These are phyloP conservation scores for Diaporthe ampelina DNA, from an alignment of 2,329 filamentous ascomycete genomes.

Conservation along the genomic window DNA sequence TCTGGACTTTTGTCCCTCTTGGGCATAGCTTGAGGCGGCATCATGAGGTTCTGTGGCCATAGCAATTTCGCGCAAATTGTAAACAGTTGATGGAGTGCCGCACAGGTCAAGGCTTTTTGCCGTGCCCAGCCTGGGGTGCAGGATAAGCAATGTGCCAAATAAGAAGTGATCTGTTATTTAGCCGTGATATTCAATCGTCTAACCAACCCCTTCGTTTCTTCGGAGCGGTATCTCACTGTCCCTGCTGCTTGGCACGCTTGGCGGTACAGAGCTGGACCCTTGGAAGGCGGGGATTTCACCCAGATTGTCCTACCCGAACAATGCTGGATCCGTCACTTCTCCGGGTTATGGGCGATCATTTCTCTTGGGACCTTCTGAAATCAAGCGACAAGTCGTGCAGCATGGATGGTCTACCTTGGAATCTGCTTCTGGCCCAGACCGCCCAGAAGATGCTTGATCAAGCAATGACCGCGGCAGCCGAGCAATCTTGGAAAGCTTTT, in stretches of 20 bases:
- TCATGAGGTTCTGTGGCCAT: not conserved
- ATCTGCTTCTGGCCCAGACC: not conserved
- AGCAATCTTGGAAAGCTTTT: slow-evolving; percentile 22
- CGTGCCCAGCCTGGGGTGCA: slow-evolving; percentile 20
- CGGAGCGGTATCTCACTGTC: slow-evolving; percentile 8
- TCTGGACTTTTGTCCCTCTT: not conserved
- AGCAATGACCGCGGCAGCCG: not conserved
- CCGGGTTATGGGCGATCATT: not conserved
- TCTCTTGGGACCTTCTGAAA: not conserved
- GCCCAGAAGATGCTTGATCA: not conserved
- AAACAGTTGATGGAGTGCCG: not conserved
- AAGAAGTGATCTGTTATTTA: slow-evolving; percentile 13
- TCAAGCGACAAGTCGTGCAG: not conserved
- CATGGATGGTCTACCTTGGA: not conserved
- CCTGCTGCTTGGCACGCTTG: slow-evolving; percentile 20
- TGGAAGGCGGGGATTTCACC: slow-evolving; percentile 1
- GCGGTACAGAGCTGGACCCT: slow-evolving; percentile 4
- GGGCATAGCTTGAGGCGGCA: not conserved
- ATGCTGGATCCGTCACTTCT: not conserved
- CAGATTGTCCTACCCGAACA: not conserved
- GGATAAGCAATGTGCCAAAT: not conserved
- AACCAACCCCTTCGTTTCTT: not conserved
- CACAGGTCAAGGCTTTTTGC: not conserved
- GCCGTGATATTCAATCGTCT: slow-evolving; percentile 11
- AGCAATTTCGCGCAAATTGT: slow-evolving; percentile 18